Base-by-base conservation (phyloP, 768 basidiomycete species). In the Pleurotus eryngii region DNA sequence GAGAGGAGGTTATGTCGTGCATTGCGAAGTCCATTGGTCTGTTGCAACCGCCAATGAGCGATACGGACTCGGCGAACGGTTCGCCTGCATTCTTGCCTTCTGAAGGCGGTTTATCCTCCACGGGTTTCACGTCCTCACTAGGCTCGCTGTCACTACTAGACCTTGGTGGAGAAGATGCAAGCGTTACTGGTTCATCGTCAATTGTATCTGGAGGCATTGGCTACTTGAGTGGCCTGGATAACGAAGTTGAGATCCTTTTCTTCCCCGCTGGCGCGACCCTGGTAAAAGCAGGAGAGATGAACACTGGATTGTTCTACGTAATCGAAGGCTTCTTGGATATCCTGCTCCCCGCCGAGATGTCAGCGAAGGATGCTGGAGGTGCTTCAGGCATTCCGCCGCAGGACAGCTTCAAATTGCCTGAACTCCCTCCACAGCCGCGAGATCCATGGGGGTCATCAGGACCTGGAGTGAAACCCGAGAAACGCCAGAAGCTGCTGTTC, bases 11-110 rank as follows among this genome's bases (percentile, higher is more conserved):
- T 30, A 95, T 98, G 93, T 89, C 90, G 0, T 96, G 93, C 69
- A 95, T 99, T 59, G 95, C 96, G 1, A 95, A 96, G 69, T 96
- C 94, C 2, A 98, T 99, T 57, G 97, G 97, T 3, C 79, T 99
- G 11, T 74, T 92, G 20, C 95, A 97, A 61, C 91, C 95, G 3
- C 86, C 93, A 2, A 71, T 90, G 17, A 89, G 86, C 56, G 85
- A 81, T 42, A 77, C 74, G 46, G 85, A 84, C 38, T 89, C 87
- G 2, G 71, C 80, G 2, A 86, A 87, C 60, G 79, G 81, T 2
- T 89, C 89, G 0, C 89, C 90, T 42, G 78, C 78, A 7, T 74
- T 86, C 48, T 75, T 76, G 1, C 80, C 87, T 2, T 61, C 65
- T 9, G 74, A 74, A 49, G 61, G 71, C 66, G 64, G 82, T 73